A percentile compares a stretch with the other conserved stretches of the same genome.
These are phyloP conservation scores for Apocynum venetum DNA, from an alignment of 257 asterid genomes.

Conservation along the genomic window DNA sequence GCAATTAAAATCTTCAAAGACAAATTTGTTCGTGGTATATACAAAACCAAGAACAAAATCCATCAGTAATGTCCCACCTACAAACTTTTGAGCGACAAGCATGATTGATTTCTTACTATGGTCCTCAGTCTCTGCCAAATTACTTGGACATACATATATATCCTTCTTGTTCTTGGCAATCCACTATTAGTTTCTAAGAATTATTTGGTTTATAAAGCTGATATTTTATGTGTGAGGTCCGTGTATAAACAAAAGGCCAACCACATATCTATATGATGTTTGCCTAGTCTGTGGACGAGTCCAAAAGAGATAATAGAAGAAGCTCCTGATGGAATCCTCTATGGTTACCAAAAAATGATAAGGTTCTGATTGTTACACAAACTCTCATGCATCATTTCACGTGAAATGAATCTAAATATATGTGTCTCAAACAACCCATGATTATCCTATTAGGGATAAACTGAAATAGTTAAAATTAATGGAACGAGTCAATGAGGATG, in stretches of 20 bases:
- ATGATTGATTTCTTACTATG: background rate
- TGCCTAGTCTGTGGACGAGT: background rate
- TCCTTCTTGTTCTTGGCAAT: background rate
- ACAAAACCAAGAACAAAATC: background rate
- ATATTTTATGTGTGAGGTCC: background rate
- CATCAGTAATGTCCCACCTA: constrained; percentile 5
- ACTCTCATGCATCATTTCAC: no score
- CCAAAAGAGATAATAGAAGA: background rate
- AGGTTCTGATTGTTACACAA: background rate
- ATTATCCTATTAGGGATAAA: no score
- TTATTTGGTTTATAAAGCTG: background rate
- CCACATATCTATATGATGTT: background rate
- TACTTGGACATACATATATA: background rate
- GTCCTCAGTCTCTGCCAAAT: background rate
- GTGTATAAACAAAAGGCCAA: background rate
- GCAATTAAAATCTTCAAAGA: background rate
- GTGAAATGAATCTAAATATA: background rate
- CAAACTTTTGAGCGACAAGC: background rate
- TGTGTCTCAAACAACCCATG: no score
- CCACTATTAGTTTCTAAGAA: background rate
- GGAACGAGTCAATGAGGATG: no score
- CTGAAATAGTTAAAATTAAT: no score
- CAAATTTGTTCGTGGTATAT: background rate
- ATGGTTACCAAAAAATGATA: background rate
- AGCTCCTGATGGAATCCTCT: background rate